Conservation (phyloP, 2,329 filamentous ascomycete species). For the Hypoxylon sp. region DNA sequence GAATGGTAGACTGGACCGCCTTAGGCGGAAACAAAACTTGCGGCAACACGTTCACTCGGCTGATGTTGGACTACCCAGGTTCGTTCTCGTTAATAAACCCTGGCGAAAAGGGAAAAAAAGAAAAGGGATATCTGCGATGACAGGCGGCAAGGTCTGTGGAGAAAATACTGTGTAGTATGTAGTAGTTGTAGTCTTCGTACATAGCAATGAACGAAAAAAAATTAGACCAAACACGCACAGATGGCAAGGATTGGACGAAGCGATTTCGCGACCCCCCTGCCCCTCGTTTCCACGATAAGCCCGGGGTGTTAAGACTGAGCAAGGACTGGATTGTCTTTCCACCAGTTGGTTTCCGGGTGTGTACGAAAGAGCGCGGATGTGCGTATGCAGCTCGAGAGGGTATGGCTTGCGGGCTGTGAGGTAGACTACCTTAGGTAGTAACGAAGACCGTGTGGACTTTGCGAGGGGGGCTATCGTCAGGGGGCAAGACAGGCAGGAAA, state of each 20-base stretch:
- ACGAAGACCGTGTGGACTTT: slow-evolving; percentile 38
- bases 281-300: slow-evolving; percentile 45
- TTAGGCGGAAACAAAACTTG: slow-evolving; percentile 28
- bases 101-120: slow-evolving; percentile 38
- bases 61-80: slow-evolving; percentile 31
- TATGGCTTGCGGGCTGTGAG: slow-evolving; percentile 30
- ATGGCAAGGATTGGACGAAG: slow-evolving; percentile 43
- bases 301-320: slow-evolving; percentile 39
- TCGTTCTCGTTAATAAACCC: slow-evolving; percentile 38
- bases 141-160: slow-evolving; percentile 37
- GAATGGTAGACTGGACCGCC: slow-evolving; percentile 17
- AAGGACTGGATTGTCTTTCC: slow-evolving; percentile 33
- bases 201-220: slow-evolving; percentile 34
- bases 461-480: slow-evolving; percentile 37
- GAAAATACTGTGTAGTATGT: slow-evolving; percentile 42
- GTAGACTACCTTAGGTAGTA: slow-evolving; percentile 37
- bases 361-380: slow-evolving; percentile 35
- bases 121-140: slow-evolving; percentile 44
- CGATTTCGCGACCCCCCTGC: slow-evolving; percentile 43
- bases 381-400: slow-evolving; percentile 33
- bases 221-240: slow-evolving; percentile 40
- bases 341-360: slow-evolving; percentile 39
- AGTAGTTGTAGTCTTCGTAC: slow-evolving; percentile 28
- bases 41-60: slow-evolving; percentile 23
- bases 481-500: slow-evolving; percentile 28